Conservation (phyloP, 257 asterid species). For the Eustoma russellianum region DNA sequence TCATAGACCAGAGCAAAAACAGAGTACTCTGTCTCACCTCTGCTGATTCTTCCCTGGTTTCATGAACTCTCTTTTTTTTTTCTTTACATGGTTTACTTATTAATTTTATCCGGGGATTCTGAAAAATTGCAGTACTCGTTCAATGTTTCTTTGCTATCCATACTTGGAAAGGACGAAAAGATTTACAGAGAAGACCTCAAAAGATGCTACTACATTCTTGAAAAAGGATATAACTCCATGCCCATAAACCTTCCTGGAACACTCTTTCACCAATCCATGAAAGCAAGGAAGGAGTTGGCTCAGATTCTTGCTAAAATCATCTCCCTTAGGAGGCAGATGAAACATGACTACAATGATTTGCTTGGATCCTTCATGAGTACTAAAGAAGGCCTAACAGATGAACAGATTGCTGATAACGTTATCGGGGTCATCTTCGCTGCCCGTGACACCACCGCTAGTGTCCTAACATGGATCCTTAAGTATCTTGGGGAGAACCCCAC, state of each 20-base stretch:
- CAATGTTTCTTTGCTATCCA: conserved; percentile 70
- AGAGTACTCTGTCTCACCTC: conserved; percentile 15
- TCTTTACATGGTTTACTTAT: no score
- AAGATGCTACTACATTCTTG: conserved; percentile 60
- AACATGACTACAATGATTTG: conserved; percentile 35
- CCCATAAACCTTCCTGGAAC: conserved; percentile 64
- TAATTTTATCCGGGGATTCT: no score
- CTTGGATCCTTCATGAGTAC: conserved; percentile 62
- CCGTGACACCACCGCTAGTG: conserved; percentile 64
- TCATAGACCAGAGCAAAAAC: no score
- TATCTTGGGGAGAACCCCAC: conserved; percentile 56
- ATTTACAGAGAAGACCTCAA: conserved; percentile 62
- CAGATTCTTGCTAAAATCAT: conserved; percentile 44
- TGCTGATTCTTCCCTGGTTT: no score
- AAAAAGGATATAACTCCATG: conserved; percentile 72
- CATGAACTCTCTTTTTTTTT: no score
- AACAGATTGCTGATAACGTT: conserved; percentile 60
- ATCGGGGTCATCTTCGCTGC: conserved; percentile 69
- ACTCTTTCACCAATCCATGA: conserved; percentile 65
- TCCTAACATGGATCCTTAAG: conserved; percentile 63
- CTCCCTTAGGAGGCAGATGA: conserved; percentile 28
- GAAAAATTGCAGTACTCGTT: conserved; percentile 39
- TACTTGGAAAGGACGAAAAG: conserved; percentile 57
- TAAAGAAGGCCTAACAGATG: conserved; percentile 46
- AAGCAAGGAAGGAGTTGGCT: conserved; percentile 54